Percentiles rank a stretch among this genome's conserved stretches.
Evolutionary conservation across 148 eudicot species (phyloP).

Genomic region (Arbutus unedo): DNA sequence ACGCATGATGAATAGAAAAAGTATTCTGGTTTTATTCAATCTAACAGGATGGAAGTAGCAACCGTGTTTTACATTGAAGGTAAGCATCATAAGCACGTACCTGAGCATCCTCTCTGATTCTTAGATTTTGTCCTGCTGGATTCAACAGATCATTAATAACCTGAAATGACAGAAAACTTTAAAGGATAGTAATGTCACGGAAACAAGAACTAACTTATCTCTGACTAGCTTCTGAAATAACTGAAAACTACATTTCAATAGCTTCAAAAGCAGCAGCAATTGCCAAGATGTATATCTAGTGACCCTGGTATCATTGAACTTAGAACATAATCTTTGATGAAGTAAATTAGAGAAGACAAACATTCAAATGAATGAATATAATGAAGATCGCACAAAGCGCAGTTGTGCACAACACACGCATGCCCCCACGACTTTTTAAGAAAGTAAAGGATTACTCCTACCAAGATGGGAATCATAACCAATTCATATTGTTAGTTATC

Average conservation of each 20-base stretch:
- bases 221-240: neutral
- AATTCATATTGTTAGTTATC: neutral
- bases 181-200: constrained; percentile 12
- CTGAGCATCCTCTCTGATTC: constrained; percentile 94
- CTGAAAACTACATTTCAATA: neutral
- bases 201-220: neutral
- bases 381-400: neutral
- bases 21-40: too few relatives aligned
- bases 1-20: too few relatives aligned
- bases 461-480: neutral
- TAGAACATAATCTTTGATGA: neutral
- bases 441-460: neutral
- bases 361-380: neutral
- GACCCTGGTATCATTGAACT: neutral
- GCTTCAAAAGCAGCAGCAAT: constrained; percentile 3
- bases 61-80: neutral
- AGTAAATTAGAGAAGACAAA: neutral
- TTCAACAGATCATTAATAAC: constrained; percentile 97
- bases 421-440: neutral
- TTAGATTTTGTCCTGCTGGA: constrained; percentile 97
- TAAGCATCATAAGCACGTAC: constrained; percentile 34
- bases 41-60: too few relatives aligned
- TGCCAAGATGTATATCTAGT: constrained; percentile 3
- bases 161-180: constrained; percentile 38
- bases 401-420: neutral